Conservation (phyloP, 2,329 filamentous ascomycete species). For the Hypoxylon sp. region DNA sequence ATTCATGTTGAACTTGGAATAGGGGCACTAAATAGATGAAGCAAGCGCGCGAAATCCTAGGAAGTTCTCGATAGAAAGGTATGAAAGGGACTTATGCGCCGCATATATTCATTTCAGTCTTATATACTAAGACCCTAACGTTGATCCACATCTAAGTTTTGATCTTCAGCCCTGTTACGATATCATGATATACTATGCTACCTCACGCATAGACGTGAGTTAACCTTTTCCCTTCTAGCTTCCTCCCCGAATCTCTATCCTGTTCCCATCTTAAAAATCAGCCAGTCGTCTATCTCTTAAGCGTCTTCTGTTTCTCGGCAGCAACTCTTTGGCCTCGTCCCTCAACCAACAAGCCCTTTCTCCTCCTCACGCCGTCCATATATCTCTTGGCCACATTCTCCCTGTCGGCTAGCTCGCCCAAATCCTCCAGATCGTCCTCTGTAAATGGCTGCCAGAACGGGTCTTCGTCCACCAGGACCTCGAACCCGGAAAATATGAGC, state of each 20-base stretch:
- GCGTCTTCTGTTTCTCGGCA: constrained; percentile 90
- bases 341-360: constrained; percentile 91
- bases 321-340: constrained; percentile 83
- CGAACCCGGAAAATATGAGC: constrained; percentile 92
- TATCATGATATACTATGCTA: background rate
- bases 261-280: background rate
- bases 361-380: constrained; percentile 87
- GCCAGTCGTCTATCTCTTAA: constrained; percentile 67
- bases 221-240: background rate
- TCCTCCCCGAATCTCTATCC: background rate
- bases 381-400: constrained; percentile 98
- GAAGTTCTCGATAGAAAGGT: background rate
- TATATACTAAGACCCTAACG: background rate
- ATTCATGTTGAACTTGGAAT: background rate
- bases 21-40: background rate
- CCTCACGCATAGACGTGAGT: background rate
- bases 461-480: constrained; percentile 94
- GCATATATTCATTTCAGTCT: background rate
- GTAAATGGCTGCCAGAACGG: constrained; percentile 98
- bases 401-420: constrained; percentile 91
- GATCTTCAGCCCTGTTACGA: background rate
- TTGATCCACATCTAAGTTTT: background rate
- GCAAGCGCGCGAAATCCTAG: background rate
- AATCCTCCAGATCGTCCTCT: constrained; percentile 95
- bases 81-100: background rate